Percentiles rank a stretch among this genome's conserved stretches.
These are phyloP conservation scores for Rheum nobile DNA, from an alignment of 148 eudicot genomes.

Conservation along the genomic window DNA sequence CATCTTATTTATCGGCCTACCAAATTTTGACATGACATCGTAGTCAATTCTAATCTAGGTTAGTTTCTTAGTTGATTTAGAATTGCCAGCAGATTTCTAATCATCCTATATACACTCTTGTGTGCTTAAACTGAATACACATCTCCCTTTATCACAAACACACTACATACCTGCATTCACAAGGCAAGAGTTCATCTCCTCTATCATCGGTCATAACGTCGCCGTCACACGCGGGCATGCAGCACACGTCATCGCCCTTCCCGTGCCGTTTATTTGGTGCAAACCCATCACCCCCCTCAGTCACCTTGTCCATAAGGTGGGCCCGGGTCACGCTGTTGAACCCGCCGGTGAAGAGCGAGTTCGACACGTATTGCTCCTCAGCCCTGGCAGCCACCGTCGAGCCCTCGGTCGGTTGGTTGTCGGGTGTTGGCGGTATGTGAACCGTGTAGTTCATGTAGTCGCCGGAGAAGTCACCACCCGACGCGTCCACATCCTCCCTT, in stretches of 20 bases:
- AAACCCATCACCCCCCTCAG: background rate
- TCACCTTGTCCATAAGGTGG: constrained; percentile 14
- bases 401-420: background rate
- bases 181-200: background rate
- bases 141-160: too few relatives aligned
- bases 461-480: background rate
- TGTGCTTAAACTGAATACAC: too few relatives aligned
- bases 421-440: constrained; percentile 4
- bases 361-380: constrained; percentile 12
- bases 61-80: too few relatives aligned
- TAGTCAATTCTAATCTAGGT: too few relatives aligned
- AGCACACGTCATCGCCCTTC: background rate
- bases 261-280: background rate
- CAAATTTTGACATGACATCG: too few relatives aligned
- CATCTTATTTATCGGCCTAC: too few relatives aligned
- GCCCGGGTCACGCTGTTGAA: constrained; percentile 11
- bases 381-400: constrained; percentile 1
- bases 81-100: too few relatives aligned
- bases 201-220: constrained; percentile 1
- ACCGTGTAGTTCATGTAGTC: constrained; percentile 10
- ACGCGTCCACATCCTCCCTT: background rate
- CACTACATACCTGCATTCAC: constrained; percentile 4
- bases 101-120: too few relatives aligned
- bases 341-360: constrained; percentile 9
- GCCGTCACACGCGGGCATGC: constrained; percentile 3